Conservation (phyloP, 1,284 basidiomycete species). For the Lignosus rhinocerotis region DNA sequence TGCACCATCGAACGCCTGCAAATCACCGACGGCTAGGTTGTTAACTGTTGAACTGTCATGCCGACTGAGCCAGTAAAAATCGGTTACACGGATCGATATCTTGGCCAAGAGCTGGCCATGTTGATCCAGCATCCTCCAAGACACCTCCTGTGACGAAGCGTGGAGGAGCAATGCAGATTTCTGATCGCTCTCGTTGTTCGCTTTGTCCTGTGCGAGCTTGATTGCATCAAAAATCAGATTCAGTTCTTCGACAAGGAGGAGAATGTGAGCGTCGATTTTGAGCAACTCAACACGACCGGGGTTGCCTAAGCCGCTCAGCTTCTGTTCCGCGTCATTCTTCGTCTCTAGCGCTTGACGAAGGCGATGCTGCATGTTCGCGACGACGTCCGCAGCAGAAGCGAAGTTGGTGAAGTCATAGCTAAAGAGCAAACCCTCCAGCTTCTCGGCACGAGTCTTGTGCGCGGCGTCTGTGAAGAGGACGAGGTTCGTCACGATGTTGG, state of each 20-base stretch:
- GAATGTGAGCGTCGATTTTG: slow-evolving; percentile 75
- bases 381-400: slow-evolving; percentile 63
- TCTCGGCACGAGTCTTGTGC: slow-evolving; percentile 74
- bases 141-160: slow-evolving; percentile 84
- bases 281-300: slow-evolving; percentile 59
- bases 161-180: slow-evolving; percentile 84
- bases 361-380: slow-evolving; percentile 75
- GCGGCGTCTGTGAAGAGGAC: slow-evolving; percentile 88
- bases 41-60: slow-evolving; percentile 89
- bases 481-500: slow-evolving; percentile 86
- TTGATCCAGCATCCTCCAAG: slow-evolving; percentile 92
- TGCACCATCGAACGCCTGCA: slow-evolving; percentile 88
- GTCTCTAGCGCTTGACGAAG: slow-evolving; percentile 71
- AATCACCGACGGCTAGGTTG: slow-evolving; percentile 74
- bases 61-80: slow-evolving; percentile 85
- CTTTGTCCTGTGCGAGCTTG: slow-evolving; percentile 76
- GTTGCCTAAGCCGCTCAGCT: slow-evolving; percentile 41
- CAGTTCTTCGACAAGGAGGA: slow-evolving; percentile 79
- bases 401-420: slow-evolving; percentile 91
- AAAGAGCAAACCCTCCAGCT: slow-evolving; percentile 84
- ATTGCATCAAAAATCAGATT: slow-evolving; percentile 90
- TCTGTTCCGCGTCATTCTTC: slow-evolving; percentile 51
- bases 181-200: slow-evolving; percentile 70
- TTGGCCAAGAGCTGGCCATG: slow-evolving; percentile 80
- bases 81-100: slow-evolving; percentile 77